Percentiles rank a stretch among this genome's conserved stretches.
Conservation (phyloP, 1,284 basidiomycete species). For the Takashimella koratensis region DNA sequence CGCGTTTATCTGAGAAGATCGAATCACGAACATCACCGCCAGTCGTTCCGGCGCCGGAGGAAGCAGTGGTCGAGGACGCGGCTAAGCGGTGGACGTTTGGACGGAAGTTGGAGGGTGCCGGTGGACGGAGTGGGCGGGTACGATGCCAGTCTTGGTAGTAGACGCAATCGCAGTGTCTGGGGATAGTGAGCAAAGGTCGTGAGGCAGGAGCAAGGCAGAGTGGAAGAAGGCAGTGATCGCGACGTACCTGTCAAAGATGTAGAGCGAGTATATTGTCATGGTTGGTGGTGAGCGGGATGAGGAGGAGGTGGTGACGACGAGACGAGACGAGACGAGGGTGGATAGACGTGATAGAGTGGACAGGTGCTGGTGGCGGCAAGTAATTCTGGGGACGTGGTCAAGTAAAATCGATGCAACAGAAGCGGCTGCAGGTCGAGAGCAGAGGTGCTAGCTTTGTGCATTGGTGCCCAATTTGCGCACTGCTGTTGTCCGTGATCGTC, state of each 20-base stretch:
- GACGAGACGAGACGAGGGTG: too few relatives aligned
- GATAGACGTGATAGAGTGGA: too few relatives aligned
- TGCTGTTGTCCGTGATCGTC: too few relatives aligned
- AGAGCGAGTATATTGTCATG: slow-evolving; percentile 83
- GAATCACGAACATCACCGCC: neutral
- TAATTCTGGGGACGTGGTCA: too few relatives aligned
- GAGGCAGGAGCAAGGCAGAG: neutral
- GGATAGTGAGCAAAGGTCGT: neutral
- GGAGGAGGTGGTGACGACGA: too few relatives aligned
- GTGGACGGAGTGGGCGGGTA: slow-evolving; percentile 65
- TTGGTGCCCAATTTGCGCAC: too few relatives aligned
- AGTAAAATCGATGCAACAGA: too few relatives aligned
- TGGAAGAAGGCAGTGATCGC: neutral
- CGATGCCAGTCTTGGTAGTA: slow-evolving; percentile 95
- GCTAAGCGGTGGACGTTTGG: slow-evolving; percentile 64
- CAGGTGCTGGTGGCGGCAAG: too few relatives aligned
- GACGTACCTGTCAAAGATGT: slow-evolving; percentile 78
- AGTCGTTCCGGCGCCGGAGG: neutral
- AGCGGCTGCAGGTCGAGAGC: too few relatives aligned
- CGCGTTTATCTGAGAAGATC: neutral
- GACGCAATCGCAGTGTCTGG: slow-evolving; percentile 81
- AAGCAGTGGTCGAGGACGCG: slow-evolving; percentile 30
- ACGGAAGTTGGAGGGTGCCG: slow-evolving; percentile 65
- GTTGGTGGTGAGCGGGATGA: too few relatives aligned
- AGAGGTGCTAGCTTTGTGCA: too few relatives aligned